A percentile compares a stretch with the other conserved stretches of the same genome.
Evolutionary conservation across 768 basidiomycete genomes (phyloP).

Genomic region (Coprinopsis marcescibilis): DNA sequence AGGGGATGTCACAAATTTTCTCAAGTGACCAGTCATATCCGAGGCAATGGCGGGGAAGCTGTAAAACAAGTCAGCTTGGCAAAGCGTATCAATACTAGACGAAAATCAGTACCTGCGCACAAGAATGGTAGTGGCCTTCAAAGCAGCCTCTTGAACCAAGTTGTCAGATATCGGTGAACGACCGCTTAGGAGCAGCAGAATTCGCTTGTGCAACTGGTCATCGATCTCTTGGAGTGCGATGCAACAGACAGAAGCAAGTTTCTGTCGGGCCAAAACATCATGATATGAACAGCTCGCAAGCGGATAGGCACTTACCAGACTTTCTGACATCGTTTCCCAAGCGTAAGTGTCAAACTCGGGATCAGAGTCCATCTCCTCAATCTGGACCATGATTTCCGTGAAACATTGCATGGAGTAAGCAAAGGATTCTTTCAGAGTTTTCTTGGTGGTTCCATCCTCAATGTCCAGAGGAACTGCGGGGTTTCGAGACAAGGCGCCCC

Average conservation of each 20-base stretch:
- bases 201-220: conserved; percentile 56
- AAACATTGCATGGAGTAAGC: conserved; percentile 70
- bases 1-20: conserved; percentile 85
- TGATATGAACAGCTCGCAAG: background rate
- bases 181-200: conserved; percentile 73
- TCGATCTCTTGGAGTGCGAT: conserved; percentile 67
- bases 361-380: conserved; percentile 77
- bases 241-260: conserved; percentile 80
- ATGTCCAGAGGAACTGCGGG: conserved; percentile 39
- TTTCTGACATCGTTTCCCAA: conserved; percentile 91
- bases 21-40: conserved; percentile 69
- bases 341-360: conserved; percentile 83
- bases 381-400: conserved; percentile 68
- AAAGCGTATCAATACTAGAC: conserved; percentile 3
- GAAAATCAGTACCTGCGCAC: conserved; percentile 68
- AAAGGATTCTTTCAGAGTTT: conserved; percentile 42
- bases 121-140: conserved; percentile 78
- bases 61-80: conserved; percentile 4
- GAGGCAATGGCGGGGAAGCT: conserved; percentile 81
- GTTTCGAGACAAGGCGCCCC: conserved; percentile 60
- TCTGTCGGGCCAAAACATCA: conserved; percentile 37
- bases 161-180: conserved; percentile 78
- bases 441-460: conserved; percentile 29
- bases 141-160: conserved; percentile 82
- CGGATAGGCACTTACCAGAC: conserved; percentile 71